Base-by-base conservation (phyloP, 257 asterid genomes). In the Coffea canephora region DNA sequence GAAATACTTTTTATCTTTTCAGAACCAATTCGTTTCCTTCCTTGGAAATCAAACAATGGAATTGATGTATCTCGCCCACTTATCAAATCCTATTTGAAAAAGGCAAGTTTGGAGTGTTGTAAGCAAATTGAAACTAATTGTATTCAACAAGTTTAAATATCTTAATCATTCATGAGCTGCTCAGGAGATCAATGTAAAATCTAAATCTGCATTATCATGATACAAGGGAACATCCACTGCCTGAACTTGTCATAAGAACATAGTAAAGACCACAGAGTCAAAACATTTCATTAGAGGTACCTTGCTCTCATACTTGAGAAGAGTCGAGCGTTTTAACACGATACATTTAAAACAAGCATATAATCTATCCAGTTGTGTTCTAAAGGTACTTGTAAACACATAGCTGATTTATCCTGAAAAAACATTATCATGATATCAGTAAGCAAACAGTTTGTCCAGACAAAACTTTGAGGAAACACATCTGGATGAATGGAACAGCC, bases 21-120 rank as follows among this genome's bases (percentile, higher is more conserved):
- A 43, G 91, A 87, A 68, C 95, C 97, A 79, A 90, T 74, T n/a
- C 93, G 95, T 82, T 80, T 90, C 87, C 96, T 89, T 86, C 82
- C 91, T 88, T 93, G 99, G 88, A 89, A 96, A 89, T 94, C 96
- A 73, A 92, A 90, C 79, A 87, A 82, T 21, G 99, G 99, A 87
- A 80, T 88, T 85, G 84, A 82, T 46, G 96, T 87, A 85, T 91
- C 97, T 48, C 85, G 87, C 61, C 98, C 97, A 74, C 88, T 90
- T 80, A 91, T 85, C 91, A 96, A 85, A 89, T 94, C 97, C 99
- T 96, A 74, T 83, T 77, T 48, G 78, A 83, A 80, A 36, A 43
- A 78, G 68, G 68, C 81, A 73, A 67, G 54, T 23, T 31, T 18
- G 55, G 45, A n/a, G 43, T 14, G 57, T 25, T 49, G 66, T n/a